Evolutionary conservation across 169 alveolate species (phyloP), one percentile per base, ranked within the genome.

Genomic region (Sarcocystis neurona): DNA sequence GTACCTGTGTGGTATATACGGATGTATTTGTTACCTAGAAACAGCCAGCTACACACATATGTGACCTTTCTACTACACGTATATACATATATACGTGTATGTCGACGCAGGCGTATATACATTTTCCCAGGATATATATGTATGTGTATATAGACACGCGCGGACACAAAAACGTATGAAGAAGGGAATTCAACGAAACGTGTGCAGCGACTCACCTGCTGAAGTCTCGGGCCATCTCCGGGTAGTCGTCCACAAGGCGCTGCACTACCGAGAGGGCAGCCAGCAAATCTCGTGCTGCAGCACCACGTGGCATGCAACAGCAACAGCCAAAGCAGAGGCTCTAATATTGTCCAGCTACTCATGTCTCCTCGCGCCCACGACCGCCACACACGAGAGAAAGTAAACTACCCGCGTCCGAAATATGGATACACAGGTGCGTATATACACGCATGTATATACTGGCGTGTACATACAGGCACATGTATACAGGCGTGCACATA

Each of bases 211-310:
- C 79, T 20, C 30, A 82, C 88, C 60, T 82, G 12, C 23, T 58
- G 0, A 82, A 66, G 63, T 82, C 88, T 60, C 88, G 32, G 4
- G 88, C 70, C 37, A 82, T 39, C 32, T 82, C 88, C 1, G 88
- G 60, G 72, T 82, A 63, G 46, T 82, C 88, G 66, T 82, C 88
- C 23, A 60, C 34, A 27, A 82, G 79, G 47, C 88, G 77, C 77
- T 82, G 79, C 43, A 82, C 30, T 20, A 82, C 79, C 8, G 79
- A 18, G 39, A 82, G 79, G 37, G 88, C 78, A 1, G 79, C 88
- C 23, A 82, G 27, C 46, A 66, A 56, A 39, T 82, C 63, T 3
- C 88, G 58, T 1, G 79, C 88, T 82, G 79, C 1, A 10, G 43
- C 43, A 44, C 56, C 12, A 39, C 8, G 39, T 34, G 8, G 53